phyloP scores from a whole-genome alignment of 306 rosid species.

The Quercus wislizeni region DNA sequence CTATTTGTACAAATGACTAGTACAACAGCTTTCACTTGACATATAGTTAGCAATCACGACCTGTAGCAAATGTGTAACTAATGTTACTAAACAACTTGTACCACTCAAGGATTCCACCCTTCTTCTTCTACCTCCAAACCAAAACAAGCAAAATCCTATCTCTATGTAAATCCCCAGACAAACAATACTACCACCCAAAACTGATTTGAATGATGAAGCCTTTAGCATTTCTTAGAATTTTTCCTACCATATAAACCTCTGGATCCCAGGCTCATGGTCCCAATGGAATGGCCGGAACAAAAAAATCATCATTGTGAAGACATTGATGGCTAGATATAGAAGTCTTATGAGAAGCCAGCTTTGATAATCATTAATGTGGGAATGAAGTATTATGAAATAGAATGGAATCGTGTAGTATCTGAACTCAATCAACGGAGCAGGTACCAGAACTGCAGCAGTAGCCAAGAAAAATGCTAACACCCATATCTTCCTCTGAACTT shows the following conservation, averaged over 20 bases:
- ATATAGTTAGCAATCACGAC: too few relatives aligned
- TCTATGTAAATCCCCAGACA: not conserved
- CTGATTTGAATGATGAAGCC: not conserved
- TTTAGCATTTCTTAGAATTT: not conserved
- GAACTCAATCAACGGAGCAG: conserved; percentile 83
- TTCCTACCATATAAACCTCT: conserved; percentile 84
- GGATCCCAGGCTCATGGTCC: conserved; percentile 79
- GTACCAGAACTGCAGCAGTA: conserved; percentile 77
- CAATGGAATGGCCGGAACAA: conserved; percentile 77
- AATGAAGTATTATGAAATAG: conserved; percentile 63
- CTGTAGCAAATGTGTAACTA: too few relatives aligned
- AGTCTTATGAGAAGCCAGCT: conserved; percentile 58
- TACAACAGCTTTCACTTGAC: too few relatives aligned
- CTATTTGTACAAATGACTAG: too few relatives aligned
- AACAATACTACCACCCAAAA: not conserved
- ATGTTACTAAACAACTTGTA: too few relatives aligned
- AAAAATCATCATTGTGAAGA: conserved; percentile 74
- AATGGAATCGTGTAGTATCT: conserved; percentile 82
- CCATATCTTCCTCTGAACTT: conserved; percentile 60
- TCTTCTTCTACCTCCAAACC: not conserved
- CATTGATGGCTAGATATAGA: conserved; percentile 46
- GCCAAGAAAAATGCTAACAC: conserved; percentile 65
- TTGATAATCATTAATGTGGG: conserved; percentile 34
- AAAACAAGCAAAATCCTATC: too few relatives aligned
- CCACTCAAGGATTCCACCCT: not conserved